Evolutionary conservation across 306 rosid genomes (phyloP).

Genomic region (Castanospermum australe): DNA sequence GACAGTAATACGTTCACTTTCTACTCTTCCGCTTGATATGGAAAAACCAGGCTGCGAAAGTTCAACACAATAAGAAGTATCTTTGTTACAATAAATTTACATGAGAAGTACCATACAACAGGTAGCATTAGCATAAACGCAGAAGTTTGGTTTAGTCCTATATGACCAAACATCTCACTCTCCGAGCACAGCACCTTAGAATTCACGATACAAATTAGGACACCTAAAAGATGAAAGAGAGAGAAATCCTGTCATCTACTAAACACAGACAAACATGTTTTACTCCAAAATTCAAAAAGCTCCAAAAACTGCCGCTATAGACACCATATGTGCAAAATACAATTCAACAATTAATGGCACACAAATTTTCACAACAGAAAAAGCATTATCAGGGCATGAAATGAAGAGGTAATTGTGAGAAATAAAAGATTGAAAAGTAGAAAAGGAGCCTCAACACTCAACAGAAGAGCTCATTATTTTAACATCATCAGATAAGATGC

Average conservation of each 20-base stretch:
- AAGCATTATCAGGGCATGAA: neutral
- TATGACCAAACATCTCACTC: neutral
- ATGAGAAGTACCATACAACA: neutral
- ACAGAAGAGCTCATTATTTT: too few relatives aligned
- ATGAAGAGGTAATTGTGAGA: neutral
- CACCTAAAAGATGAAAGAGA: neutral
- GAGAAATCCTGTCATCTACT: neutral
- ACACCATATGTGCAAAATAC: neutral
- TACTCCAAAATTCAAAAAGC: neutral
- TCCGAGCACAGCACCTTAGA: neutral
- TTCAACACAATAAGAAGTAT: neutral
- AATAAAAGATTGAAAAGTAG: neutral
- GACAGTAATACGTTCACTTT: neutral
- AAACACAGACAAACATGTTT: neutral
- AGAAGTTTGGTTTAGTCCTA: neutral
- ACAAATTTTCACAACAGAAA: neutral
- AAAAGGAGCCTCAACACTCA: too few relatives aligned
- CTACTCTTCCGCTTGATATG: slow-evolving; percentile 13
- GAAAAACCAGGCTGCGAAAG: slow-evolving; percentile 16
- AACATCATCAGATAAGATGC: too few relatives aligned
- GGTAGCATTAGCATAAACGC: neutral
- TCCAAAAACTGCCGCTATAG: neutral
- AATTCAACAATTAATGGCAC: neutral
- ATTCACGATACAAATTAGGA: neutral
- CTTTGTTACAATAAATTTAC: neutral